Evolutionary conservation across 2,329 filamentous ascomycete species (phyloP).

Genomic region (Xylariomycetidae sp.): DNA sequence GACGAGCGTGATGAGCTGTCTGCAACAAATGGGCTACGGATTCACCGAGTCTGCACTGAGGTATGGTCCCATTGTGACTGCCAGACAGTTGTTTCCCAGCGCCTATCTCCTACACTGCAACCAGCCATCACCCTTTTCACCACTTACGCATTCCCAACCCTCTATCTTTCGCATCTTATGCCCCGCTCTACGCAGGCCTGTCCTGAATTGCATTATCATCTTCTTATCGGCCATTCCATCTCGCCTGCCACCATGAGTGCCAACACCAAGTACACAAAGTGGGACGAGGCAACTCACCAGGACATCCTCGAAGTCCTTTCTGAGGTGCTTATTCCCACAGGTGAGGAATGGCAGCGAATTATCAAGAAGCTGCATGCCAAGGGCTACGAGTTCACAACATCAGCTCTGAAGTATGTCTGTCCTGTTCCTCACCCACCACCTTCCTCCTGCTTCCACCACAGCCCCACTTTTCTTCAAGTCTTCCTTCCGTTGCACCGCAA

Average conservation of each 20-base stretch:
- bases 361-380: slow-evolving; percentile 17
- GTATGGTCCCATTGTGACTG: slow-evolving; percentile 4
- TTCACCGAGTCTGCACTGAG: slow-evolving; percentile 10
- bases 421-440: too few species aligned
- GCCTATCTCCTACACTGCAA: slow-evolving; percentile 1
- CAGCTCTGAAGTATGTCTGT: slow-evolving; percentile 3
- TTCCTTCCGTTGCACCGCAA: too few species aligned
- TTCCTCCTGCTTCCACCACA: neutral
- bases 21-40: slow-evolving; percentile 7
- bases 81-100: neutral
- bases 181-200: neutral
- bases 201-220: neutral
- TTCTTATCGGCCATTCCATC: too few species aligned
- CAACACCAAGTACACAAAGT: slow-evolving; percentile 18
- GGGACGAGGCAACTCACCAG: slow-evolving; percentile 36
- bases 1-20: slow-evolving; percentile 3
- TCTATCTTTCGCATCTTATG: neutral
- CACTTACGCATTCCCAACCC: slow-evolving; percentile 4
- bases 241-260: neutral
- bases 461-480: neutral
- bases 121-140: slow-evolving; percentile 1
- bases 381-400: slow-evolving; percentile 19
- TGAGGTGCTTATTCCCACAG: slow-evolving; percentile 28
- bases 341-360: slow-evolving; percentile 23
- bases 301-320: slow-evolving; percentile 38